Base-by-base conservation (phyloP, 1,284 basidiomycete genomes). In the Leucoagaricus sp. region DNA sequence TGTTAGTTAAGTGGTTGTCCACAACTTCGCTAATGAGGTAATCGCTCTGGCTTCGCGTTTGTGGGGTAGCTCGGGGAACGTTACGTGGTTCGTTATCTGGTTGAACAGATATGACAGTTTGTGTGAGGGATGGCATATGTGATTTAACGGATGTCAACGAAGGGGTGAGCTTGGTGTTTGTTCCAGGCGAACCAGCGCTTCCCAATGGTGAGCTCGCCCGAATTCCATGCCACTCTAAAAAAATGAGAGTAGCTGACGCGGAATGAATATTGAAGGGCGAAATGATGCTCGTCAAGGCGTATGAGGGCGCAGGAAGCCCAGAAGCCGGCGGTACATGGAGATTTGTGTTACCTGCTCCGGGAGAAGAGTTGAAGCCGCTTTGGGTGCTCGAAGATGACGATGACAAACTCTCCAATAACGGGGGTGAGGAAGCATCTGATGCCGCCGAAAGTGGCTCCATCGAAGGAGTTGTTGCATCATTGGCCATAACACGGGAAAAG, bases 221-320 rank as follows among this genome's bases (percentile, higher is more conserved):
- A 17, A 71, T 69, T 7, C 71, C 72, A 57, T 74, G 71, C 65
- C 65, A 71, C 55, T 74, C 72, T 19, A 74, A 64, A 42, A 74
- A 74, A 59, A 70, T 73, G 61, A 74, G 65, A n/a, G 72, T 75
- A 4, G 73, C 68, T 1, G 73, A 74, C 15, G 72, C 67, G 3
- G 72, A 73, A 53, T 69, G 63, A 33, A 71, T 63, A 13, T 61
- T 57, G 45, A 69, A 55, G 15, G 71, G 68, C 0, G 72, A 70
- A 1, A 62, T 55, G 1, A 58, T 42, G 19, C 29, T 45, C 25
- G 48, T 21, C 51, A 58, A 19, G 44, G 31, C 59, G 51, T 15
- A 46, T 44, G 50, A 29, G 52, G 59, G 31, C 62, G 56, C 55
- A 55, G 47, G 23, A 61, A 55, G 45, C 60, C 55, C 62, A 50